Evolutionary conservation across 371 early-diverging fungal genomes (phyloP), one percentile per base, ranked within the genome.

Genomic region (Mortierella sp.): DNA sequence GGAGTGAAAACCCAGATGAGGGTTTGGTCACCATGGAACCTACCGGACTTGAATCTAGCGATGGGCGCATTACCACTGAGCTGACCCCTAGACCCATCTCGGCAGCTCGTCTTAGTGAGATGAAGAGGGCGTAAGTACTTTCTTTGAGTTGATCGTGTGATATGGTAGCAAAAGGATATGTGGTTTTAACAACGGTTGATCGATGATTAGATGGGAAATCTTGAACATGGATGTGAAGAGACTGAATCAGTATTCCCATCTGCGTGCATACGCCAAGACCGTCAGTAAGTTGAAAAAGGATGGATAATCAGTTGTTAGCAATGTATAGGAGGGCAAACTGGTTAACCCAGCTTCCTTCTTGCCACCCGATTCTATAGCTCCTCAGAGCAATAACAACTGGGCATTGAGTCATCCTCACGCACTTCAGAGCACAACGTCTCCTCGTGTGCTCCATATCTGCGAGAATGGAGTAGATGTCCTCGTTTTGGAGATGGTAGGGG

Each of bases 381-480:
- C 25, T 19, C 74, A 62, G 43, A 34, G 10, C 34, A 67, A 44
- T 22, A 74, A 74, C 24, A 31, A 29, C 1, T 74, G 74, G 74
- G 74, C 74, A 13, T 37, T 63, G 41, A 74, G 17, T 29, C 74
- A 74, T 24, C 74, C 74, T 1, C 67, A 67, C 28, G 68, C 68
- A 1, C 56, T 52, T 2, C 67, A 48, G 21, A 67, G 68, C 53
- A 25, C 64, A 19, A 60, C 74, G 0, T 63, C 64, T 2, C 74
- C 74, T 10, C 66, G 52, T 10, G 63, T 81, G 16, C 41, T 87
- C 2, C 81, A 83, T 60, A 63, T 85, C 17, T 82, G 85, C 8
- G 86, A 86, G 61, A 81, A 82, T 59, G 85, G 85, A 0, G 68
- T 80, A 0, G 82, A 86, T 65, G 89, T 86, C 10, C 67, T 87